Evolutionary conservation across 1,139 yeast genomes (phyloP).

Genomic region (Taphrina populina): DNA sequence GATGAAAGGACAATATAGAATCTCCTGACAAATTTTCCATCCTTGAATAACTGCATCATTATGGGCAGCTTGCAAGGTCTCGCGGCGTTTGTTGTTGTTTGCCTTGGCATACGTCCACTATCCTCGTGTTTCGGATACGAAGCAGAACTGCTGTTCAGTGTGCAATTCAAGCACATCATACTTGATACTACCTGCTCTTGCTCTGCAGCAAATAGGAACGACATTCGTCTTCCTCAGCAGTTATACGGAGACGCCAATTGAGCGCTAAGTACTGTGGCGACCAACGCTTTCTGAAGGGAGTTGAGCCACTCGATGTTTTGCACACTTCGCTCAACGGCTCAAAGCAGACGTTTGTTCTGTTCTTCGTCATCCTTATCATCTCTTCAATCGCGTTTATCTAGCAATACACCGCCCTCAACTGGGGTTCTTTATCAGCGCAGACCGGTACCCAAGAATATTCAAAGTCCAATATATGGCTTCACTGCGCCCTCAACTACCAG

Average conservation of each 20-base stretch:
- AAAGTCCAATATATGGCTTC: conserved; percentile 20
- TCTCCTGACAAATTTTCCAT: no score
- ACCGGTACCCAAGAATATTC: conserved; percentile 1
- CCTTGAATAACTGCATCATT: no score
- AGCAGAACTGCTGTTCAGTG: no score
- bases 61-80: no score
- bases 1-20: conserved; percentile 28
- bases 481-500: conserved; percentile 23
- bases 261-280: neutral
- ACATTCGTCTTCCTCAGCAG: neutral
- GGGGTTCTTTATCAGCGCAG: conserved; percentile 14
- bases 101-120: no score
- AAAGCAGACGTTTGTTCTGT: conserved; percentile 10
- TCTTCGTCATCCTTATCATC: conserved; percentile 3
- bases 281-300: neutral
- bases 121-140: no score
- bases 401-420: conserved; percentile 11
- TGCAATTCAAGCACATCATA: no score
- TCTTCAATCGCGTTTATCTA: conserved; percentile 9
- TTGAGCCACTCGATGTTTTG: conserved; percentile 13
- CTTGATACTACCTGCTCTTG: no score
- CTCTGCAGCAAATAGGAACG: no score
- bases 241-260: neutral
- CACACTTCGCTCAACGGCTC: conserved; percentile 5
- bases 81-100: no score